These are phyloP conservation scores for Pseudohalonectria lignicola DNA, from an alignment of 2,329 filamentous ascomycete genomes.

Conservation along the genomic window DNA sequence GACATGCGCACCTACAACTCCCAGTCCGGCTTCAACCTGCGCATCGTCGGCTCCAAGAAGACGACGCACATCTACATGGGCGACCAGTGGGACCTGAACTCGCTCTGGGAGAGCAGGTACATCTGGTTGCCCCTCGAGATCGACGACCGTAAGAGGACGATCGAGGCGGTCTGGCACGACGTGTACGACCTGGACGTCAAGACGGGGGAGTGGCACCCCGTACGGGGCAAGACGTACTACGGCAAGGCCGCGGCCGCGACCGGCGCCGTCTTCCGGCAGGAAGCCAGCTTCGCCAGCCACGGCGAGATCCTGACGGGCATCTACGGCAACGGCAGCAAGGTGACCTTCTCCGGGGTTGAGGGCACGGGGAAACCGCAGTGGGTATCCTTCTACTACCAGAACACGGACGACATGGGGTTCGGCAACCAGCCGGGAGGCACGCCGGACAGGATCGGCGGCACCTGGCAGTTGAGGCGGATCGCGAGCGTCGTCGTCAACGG, in stretches of 20 bases:
- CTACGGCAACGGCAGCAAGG: slow-evolving; percentile 41
- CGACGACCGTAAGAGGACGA: slow-evolving; percentile 37
- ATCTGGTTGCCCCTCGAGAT: slow-evolving; percentile 45
- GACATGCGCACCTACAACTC: slow-evolving; percentile 42
- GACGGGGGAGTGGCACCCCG: slow-evolving; percentile 32
- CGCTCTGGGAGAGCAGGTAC: slow-evolving; percentile 44
- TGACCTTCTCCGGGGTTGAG: slow-evolving; percentile 35
- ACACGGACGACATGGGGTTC: slow-evolving; percentile 33
- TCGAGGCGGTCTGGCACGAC: slow-evolving; percentile 40
- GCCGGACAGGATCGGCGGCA: slow-evolving; percentile 48
- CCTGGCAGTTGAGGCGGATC: slow-evolving; percentile 48
- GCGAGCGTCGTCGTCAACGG: slow-evolving; percentile 49
- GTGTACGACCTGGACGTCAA: slow-evolving; percentile 43
- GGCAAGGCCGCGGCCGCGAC: slow-evolving; percentile 1
- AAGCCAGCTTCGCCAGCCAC: slow-evolving; percentile 38
- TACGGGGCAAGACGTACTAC: slow-evolving; percentile 35
- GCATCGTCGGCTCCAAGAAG: slow-evolving; percentile 33
- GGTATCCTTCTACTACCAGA: slow-evolving; percentile 48
- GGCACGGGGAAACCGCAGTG: slow-evolving; percentile 40
- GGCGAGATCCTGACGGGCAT: slow-evolving; percentile 39
- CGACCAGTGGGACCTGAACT: slow-evolving; percentile 38
- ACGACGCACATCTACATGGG: slow-evolving; percentile 34
- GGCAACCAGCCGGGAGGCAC: slow-evolving; percentile 42
- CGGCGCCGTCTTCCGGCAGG: slow-evolving; percentile 41
- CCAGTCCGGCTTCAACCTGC: slow-evolving; percentile 37